A percentile compares a stretch with the other conserved stretches of the same genome.
phyloP scores from a whole-genome alignment of 2,329 filamentous ascomycete species.

The Biscogniauxia marginata region DNA sequence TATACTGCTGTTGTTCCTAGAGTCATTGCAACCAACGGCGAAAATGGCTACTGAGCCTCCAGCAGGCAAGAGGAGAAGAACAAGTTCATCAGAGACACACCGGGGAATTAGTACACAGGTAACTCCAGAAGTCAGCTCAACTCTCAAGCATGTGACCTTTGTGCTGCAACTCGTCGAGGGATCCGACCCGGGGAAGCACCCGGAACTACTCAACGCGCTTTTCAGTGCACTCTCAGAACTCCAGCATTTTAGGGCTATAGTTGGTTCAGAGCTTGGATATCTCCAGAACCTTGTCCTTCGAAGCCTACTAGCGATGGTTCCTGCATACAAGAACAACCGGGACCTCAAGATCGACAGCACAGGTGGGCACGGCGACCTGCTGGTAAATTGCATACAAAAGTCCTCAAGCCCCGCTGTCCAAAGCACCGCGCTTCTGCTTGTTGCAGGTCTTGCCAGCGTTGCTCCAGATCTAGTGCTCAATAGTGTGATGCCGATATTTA shows the following conservation, averaged over 20 bases:
- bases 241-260: constrained; percentile 77
- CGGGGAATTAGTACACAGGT: constrained; percentile 59
- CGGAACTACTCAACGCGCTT: constrained; percentile 72
- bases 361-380: constrained; percentile 80
- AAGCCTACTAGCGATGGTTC: constrained; percentile 80
- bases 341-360: constrained; percentile 70
- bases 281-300: constrained; percentile 81
- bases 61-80: constrained; percentile 75
- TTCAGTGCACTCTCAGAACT: constrained; percentile 86
- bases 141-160: constrained; percentile 76
- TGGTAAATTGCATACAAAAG: constrained; percentile 91
- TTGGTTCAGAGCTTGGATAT: constrained; percentile 86
- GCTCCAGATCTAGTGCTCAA: constrained; percentile 90
- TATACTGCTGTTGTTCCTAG: constrained; percentile 69
- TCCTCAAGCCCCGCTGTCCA: constrained; percentile 92
- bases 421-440: constrained; percentile 82
- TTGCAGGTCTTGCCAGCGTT: constrained; percentile 81
- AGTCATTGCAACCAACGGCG: constrained; percentile 70
- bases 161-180: constrained; percentile 86
- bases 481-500: constrained; percentile 98
- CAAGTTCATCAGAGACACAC: constrained; percentile 68
- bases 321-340: constrained; percentile 64
- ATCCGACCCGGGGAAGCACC: constrained; percentile 72
- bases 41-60: constrained; percentile 71
- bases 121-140: constrained; percentile 62